phyloP scores from a whole-genome alignment of 441 rosid species.

The Adansonia rubrostipa region DNA sequence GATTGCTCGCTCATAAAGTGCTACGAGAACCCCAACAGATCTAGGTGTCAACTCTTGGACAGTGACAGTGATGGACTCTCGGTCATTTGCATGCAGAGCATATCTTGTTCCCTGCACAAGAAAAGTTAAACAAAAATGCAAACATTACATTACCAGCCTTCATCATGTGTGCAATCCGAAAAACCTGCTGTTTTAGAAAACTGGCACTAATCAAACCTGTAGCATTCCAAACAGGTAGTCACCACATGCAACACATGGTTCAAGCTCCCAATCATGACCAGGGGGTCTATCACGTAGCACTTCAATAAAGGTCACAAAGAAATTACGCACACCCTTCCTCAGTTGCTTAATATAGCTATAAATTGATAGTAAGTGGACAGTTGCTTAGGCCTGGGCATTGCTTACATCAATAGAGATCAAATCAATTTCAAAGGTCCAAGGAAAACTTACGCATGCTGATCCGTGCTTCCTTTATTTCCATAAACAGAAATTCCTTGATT shows the following conservation, averaged over 20 bases:
- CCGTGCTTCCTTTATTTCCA: slow-evolving; percentile 99
- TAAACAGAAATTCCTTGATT: slow-evolving; percentile 93
- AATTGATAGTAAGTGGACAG: slow-evolving; percentile 9
- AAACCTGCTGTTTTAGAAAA: background rate
- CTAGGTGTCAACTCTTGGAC: slow-evolving; percentile 93
- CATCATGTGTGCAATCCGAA: slow-evolving; percentile 9
- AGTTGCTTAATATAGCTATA: slow-evolving; percentile 92
- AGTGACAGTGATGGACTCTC: slow-evolving; percentile 90
- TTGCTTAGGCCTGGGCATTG: slow-evolving; percentile 12
- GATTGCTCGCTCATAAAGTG: slow-evolving; percentile 96
- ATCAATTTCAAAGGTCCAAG: background rate
- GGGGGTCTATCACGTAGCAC: slow-evolving; percentile 94
- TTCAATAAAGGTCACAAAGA: slow-evolving; percentile 95
- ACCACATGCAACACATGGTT: slow-evolving; percentile 98
- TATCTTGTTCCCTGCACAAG: slow-evolving; percentile 89
- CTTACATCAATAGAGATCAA: background rate
- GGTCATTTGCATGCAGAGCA: slow-evolving; percentile 80
- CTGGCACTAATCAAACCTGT: slow-evolving; percentile 57
- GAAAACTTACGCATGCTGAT: slow-evolving; percentile 94
- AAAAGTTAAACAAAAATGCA: slow-evolving; percentile 2
- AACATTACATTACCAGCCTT: background rate
- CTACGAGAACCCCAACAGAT: slow-evolving; percentile 83
- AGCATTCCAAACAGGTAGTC: slow-evolving; percentile 98
- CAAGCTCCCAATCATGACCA: slow-evolving; percentile 99
- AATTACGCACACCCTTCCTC: slow-evolving; percentile 97